phyloP scores from a whole-genome alignment of 495 filamentous ascomycete genomes.

The Xylaria intraflava region DNA sequence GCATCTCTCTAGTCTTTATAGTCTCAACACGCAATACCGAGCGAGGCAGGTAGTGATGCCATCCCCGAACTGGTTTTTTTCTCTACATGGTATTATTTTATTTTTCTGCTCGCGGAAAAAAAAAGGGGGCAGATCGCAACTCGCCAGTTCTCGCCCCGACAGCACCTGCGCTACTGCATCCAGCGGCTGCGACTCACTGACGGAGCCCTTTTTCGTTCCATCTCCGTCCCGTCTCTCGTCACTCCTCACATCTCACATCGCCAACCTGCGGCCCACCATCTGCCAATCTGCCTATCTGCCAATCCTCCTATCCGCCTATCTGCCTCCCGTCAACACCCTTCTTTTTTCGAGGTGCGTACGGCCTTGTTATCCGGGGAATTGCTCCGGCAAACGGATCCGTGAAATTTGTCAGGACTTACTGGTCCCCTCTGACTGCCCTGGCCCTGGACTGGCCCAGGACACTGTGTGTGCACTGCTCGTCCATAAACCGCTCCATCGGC shows the following conservation, averaged over 20 bases:
- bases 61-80: background rate
- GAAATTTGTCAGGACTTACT: background rate
- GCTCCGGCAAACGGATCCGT: slow-evolving; percentile 5
- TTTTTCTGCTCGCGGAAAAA: background rate
- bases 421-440: background rate
- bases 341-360: slow-evolving; percentile 4
- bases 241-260: background rate
- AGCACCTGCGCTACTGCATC: background rate
- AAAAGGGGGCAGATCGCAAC: background rate
- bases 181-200: no score
- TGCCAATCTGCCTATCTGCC: background rate
- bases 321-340: slow-evolving; percentile 2
- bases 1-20: background rate
- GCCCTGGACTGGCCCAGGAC: background rate
- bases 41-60: slow-evolving; percentile 10
- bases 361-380: background rate
- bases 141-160: background rate
- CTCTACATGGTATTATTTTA: background rate
- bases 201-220: background rate
- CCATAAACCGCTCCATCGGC: slow-evolving; percentile 8
- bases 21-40: slow-evolving; percentile 2
- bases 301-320: background rate
- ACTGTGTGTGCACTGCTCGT: slow-evolving; percentile 14
- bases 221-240: background rate
- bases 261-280: background rate